Base-by-base conservation (phyloP, 164 flowering plant species). In the Tetrastigma voinierianum region DNA sequence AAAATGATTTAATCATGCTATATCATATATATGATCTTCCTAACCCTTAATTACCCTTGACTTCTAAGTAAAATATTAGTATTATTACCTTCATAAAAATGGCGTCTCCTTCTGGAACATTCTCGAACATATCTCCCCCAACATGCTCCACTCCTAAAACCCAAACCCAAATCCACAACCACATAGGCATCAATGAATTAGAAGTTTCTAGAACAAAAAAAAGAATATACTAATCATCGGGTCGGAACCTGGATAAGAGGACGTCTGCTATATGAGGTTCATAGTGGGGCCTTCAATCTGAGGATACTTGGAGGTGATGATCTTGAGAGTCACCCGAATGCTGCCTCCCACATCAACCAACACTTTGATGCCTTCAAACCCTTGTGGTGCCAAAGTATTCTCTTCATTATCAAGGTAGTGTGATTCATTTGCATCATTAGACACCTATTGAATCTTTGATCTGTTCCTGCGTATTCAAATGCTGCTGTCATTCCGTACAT, bases 341-440 rank as follows among this genome's bases (percentile, higher is more conserved):
- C 80, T 78, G 13, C 82, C 78, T n/a, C 76, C 76, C 14, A 72
- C 81, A 62, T 72, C 74, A 16, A 75, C 78, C 20, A 74, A 14
- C 45, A 62, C 69, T n/a, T 62, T 51, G 9, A 77, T 25, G 14
- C 60, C 76, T 48, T 79, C 74, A 52, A 76, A 76, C 9, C 83
- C 80, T 57, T 76, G 72, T 78, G 75, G 1, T 1, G 72, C 66
- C 2, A n/a, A n/a, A 75, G 60, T 12, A 78, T 46, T 58, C 70
- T 70, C 17, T 67, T 70, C 72, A 75, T 70, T 51, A 65, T 51
- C 20, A 76, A 40, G 57, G 68, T 63, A 4, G 77, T 52, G 24
- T 48, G 65, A 49, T 61, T 63, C 5, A 59, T 75, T 77, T 1
- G 63, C 79, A 19, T 63, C 49, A 23, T 80, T 80, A 46, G 73